phyloP scores from a whole-genome alignment of 371 early-diverging fungal genomes.

The Haplosporangium sp. region DNA sequence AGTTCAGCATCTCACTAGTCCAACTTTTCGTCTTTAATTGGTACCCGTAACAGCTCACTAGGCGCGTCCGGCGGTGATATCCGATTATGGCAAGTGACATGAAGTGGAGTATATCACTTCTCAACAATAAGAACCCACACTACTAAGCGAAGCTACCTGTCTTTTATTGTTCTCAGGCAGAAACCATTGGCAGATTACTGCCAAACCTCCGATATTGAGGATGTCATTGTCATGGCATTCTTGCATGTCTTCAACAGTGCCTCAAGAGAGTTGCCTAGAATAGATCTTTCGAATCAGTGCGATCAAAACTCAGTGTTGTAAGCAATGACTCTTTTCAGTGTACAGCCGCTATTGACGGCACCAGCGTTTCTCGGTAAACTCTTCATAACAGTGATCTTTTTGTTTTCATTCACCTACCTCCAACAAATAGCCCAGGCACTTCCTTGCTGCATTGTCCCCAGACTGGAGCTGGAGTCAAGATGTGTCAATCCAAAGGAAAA shows the following conservation, averaged over 20 bases:
- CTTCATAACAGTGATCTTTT: background rate
- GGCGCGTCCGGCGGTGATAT: slow-evolving; percentile 40
- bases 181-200: slow-evolving; percentile 69
- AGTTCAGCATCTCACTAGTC: too few species aligned
- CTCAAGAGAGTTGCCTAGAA: slow-evolving; percentile 46
- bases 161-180: slow-evolving; percentile 10
- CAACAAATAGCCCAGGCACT: slow-evolving; percentile 57
- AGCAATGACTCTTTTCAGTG: background rate
- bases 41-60: slow-evolving; percentile 14
- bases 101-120: background rate
- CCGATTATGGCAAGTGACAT: slow-evolving; percentile 15
- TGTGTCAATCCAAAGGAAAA: slow-evolving; percentile 72
- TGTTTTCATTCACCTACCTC: too few species aligned
- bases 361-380: too few species aligned
- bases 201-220: slow-evolving; percentile 58
- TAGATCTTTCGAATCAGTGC: slow-evolving; percentile 75
- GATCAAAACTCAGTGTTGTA: slow-evolving; percentile 57
- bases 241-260: slow-evolving; percentile 69
- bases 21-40: background rate
- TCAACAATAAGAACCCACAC: background rate
- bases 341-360: background rate
- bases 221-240: slow-evolving; percentile 69
- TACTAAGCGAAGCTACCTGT: background rate
- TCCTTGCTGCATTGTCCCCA: slow-evolving; percentile 66
- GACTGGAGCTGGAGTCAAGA: slow-evolving; percentile 70